phyloP scores from a whole-genome alignment of 768 basidiomycete species.

The Atractiella rhizophila region DNA sequence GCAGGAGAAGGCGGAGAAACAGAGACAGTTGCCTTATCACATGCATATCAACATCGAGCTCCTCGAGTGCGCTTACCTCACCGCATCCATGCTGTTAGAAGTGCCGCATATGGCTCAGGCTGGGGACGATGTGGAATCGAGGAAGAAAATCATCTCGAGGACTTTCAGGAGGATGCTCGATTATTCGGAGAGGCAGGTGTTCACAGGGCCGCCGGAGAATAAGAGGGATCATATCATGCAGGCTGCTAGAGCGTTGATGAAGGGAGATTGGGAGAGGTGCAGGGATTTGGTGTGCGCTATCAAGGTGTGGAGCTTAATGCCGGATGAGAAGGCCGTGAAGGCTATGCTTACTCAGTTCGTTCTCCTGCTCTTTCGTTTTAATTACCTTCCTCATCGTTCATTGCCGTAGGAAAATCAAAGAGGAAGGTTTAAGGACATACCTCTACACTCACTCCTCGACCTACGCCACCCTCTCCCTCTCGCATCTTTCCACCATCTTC shows the following conservation, averaged over 20 bases:
- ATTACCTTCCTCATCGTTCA: not conserved
- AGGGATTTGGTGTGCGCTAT: constrained; percentile 79
- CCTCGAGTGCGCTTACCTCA: constrained; percentile 86
- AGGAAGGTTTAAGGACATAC: constrained; percentile 87
- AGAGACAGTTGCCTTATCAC: constrained; percentile 91
- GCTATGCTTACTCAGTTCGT: constrained; percentile 79
- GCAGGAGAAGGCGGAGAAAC: constrained; percentile 88
- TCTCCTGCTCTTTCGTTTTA: not conserved
- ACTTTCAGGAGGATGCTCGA: constrained; percentile 85
- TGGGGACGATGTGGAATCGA: constrained; percentile 63
- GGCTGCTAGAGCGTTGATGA: constrained; percentile 82
- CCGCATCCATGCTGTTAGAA: constrained; percentile 95
- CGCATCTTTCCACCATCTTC: constrained; percentile 66
- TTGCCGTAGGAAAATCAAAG: constrained; percentile 66
- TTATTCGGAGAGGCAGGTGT: constrained; percentile 89
- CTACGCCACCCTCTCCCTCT: constrained; percentile 72
- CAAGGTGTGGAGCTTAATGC: constrained; percentile 95
- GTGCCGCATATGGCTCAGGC: constrained; percentile 57
- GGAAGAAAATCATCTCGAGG: constrained; percentile 80
- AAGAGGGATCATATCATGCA: constrained; percentile 99
- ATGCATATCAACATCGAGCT: constrained; percentile 99
- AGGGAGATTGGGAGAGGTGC: constrained; percentile 91
- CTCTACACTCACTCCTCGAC: constrained; percentile 91
- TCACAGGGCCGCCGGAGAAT: constrained; percentile 57
- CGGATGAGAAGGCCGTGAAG: constrained; percentile 60